These are phyloP conservation scores for Tolypocladium sp. DNA, from an alignment of 2,329 filamentous ascomycete genomes.

Conservation along the genomic window DNA sequence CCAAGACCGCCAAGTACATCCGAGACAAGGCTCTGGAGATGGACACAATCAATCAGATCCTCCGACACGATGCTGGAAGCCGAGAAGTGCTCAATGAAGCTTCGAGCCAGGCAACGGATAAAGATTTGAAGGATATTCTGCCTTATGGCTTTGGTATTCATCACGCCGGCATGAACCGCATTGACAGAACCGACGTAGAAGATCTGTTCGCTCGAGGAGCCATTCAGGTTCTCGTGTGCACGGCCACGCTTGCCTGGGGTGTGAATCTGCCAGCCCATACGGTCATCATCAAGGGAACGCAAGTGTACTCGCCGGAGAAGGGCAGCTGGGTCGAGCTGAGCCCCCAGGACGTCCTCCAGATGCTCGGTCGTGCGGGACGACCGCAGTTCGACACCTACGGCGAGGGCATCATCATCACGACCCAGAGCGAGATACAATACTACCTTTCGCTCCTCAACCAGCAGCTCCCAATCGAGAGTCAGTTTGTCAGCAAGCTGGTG, in stretches of 20 bases:
- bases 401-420: slow-evolving; percentile 97
- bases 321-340: slow-evolving; percentile 97
- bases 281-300: slow-evolving; percentile 97
- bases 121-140: slow-evolving; percentile 84
- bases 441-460: slow-evolving; percentile 95
- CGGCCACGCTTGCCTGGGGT: slow-evolving; percentile 97
- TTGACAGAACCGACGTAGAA: slow-evolving; percentile 91
- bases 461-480: slow-evolving; percentile 94
- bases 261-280: slow-evolving; percentile 97
- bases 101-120: slow-evolving; percentile 70
- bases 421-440: slow-evolving; percentile 90
- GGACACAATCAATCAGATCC: slow-evolving; percentile 93
- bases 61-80: slow-evolving; percentile 85
- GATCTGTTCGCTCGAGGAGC: slow-evolving; percentile 87
- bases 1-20: slow-evolving; percentile 93
- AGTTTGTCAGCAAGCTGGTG: slow-evolving; percentile 83
- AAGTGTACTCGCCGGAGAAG: slow-evolving; percentile 96
- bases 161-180: slow-evolving; percentile 91
- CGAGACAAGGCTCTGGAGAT: slow-evolving; percentile 94
- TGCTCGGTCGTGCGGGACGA: slow-evolving; percentile 93
- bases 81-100: slow-evolving; percentile 83
- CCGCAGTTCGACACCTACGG: slow-evolving; percentile 97
- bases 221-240: slow-evolving; percentile 93
- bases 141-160: slow-evolving; percentile 98
- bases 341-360: slow-evolving; percentile 94